Conservation (phyloP, 1,284 basidiomycete species). For the Puccinia brachypodii region DNA sequence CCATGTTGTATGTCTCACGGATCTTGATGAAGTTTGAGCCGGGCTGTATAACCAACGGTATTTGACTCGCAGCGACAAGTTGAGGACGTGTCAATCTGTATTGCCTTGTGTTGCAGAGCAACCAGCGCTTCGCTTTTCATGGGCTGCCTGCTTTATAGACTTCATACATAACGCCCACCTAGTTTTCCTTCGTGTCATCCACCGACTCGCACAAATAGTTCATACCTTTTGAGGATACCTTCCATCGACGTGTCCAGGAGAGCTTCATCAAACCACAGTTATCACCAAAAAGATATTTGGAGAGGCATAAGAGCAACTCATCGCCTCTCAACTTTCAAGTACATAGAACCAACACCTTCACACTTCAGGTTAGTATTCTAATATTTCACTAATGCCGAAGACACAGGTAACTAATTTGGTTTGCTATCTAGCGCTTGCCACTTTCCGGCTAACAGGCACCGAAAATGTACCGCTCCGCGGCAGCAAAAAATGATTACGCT, state of each 20-base stretch:
- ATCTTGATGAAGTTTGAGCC: constrained; percentile 17
- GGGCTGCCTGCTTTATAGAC: background rate
- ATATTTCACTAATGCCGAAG: background rate
- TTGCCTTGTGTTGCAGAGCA: constrained; percentile 16
- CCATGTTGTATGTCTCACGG: constrained; percentile 30
- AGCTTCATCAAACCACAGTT: background rate
- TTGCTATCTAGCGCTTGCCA: background rate
- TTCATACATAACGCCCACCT: background rate
- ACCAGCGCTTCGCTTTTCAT: background rate
- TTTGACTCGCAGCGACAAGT: background rate
- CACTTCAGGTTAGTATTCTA: background rate
- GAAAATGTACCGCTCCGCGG: constrained; percentile 25
- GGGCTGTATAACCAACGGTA: constrained; percentile 1
- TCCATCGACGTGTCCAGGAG: background rate
- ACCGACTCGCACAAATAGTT: background rate
- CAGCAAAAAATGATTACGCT: constrained; percentile 8
- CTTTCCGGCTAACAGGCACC: background rate
- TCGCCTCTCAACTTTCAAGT: background rate
- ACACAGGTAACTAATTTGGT: background rate
- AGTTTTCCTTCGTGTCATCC: background rate
- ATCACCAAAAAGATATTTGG: background rate
- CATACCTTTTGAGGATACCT: background rate
- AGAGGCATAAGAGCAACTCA: background rate
- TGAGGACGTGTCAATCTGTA: constrained; percentile 39
- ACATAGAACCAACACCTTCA: background rate